These are phyloP conservation scores for Penicillium paradoxum DNA, from an alignment of 495 filamentous ascomycete genomes.

Conservation along the genomic window DNA sequence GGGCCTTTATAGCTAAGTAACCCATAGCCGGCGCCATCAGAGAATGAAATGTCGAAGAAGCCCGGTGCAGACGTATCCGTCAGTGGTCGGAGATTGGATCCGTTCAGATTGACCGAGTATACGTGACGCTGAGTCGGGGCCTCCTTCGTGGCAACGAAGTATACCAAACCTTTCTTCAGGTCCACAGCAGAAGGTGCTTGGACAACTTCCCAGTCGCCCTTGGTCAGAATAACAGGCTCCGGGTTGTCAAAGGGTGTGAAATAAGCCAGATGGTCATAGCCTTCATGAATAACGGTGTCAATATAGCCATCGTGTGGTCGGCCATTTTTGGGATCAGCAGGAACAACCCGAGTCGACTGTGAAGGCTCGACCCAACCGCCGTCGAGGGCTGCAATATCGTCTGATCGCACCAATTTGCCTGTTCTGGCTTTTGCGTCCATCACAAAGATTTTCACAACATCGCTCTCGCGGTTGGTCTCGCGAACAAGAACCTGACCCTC, in stretches of 20 bases:
- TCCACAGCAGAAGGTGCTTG: conserved; percentile 85
- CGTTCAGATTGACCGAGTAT: conserved; percentile 84
- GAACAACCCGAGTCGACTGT: conserved; percentile 79
- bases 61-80: conserved; percentile 74
- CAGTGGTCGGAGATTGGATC: conserved; percentile 59
- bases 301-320: conserved; percentile 84
- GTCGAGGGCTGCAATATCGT: conserved; percentile 75
- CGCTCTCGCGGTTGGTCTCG: conserved; percentile 92
- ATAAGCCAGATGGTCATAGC: conserved; percentile 88
- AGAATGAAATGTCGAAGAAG: conserved; percentile 86
- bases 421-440: conserved; percentile 71
- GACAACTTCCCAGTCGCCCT: conserved; percentile 90
- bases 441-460: conserved; percentile 77
- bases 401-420: conserved; percentile 73
- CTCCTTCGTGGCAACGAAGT: conserved; percentile 84
- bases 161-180: conserved; percentile 75
- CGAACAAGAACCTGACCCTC: conserved; percentile 71
- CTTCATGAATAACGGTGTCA: conserved; percentile 81
- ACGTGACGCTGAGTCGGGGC: conserved; percentile 84
- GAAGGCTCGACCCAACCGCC: conserved; percentile 97
- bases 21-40: conserved; percentile 71
- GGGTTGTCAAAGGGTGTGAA: conserved; percentile 87
- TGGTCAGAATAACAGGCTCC: conserved; percentile 76
- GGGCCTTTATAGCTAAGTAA: conserved; percentile 81
- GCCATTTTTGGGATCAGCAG: conserved; percentile 72